phyloP scores from a whole-genome alignment of 2,329 filamentous ascomycete species.

The Sclerotiophoma versabilis region DNA sequence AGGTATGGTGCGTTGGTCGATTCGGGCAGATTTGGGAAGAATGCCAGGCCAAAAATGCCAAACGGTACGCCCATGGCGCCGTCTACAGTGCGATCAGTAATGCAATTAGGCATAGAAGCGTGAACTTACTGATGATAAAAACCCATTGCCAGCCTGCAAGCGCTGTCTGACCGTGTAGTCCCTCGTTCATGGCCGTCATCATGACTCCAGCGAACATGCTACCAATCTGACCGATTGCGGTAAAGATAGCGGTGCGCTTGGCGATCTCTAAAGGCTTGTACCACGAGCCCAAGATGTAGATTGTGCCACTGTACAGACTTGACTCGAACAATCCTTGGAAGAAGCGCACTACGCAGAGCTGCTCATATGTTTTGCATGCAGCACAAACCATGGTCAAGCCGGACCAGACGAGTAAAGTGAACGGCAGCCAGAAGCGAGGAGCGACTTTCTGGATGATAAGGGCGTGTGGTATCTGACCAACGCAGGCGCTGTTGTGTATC shows the following conservation, averaged over 20 bases:
- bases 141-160: constrained; percentile 42
- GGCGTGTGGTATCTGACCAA: constrained; percentile 40
- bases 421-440: constrained; percentile 40
- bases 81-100: constrained; percentile 25
- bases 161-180: constrained; percentile 28
- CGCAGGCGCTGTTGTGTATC: constrained; percentile 25
- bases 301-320: constrained; percentile 39
- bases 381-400: constrained; percentile 40
- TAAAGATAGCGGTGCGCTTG: constrained; percentile 41
- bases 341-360: constrained; percentile 37
- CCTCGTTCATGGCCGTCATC: constrained; percentile 43
- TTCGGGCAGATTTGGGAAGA: constrained; percentile 40
- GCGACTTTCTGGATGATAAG: constrained; percentile 39
- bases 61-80: constrained; percentile 41
- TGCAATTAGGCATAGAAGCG: rapidly evolving
- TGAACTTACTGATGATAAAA: constrained; percentile 33
- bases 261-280: constrained; percentile 40
- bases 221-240: constrained; percentile 38
- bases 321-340: constrained; percentile 39
- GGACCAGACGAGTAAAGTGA: constrained; percentile 39
- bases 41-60: constrained; percentile 37
- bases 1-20: constrained; percentile 32
- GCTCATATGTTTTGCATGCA: constrained; percentile 35
- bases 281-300: constrained; percentile 42
- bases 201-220: constrained; percentile 44